Conservation (phyloP, 2,329 filamentous ascomycete species). For the Polytolypa hystricis region DNA sequence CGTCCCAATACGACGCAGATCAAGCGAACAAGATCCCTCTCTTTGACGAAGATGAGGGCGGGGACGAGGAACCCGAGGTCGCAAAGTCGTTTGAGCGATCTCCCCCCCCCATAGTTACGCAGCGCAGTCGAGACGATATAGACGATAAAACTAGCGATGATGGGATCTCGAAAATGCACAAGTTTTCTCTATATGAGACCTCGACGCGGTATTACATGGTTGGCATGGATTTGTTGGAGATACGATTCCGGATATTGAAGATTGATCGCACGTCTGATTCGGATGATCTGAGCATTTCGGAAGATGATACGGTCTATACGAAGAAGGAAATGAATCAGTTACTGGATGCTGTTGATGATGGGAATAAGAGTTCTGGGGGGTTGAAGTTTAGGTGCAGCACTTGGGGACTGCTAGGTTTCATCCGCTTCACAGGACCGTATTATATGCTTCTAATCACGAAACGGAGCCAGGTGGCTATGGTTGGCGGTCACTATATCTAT, state of each 20-base stretch:
- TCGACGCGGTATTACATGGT: constrained; percentile 88
- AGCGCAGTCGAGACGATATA: constrained; percentile 25
- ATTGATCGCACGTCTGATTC: constrained; percentile 80
- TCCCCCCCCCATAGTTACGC: constrained; percentile 26
- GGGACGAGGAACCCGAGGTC: constrained; percentile 34
- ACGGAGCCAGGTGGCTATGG: constrained; percentile 87
- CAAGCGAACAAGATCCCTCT: constrained; percentile 18
- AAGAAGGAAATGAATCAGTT: constrained; percentile 86
- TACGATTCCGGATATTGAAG: constrained; percentile 80
- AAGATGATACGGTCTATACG: constrained; percentile 91
- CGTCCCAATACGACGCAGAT: constrained; percentile 20
- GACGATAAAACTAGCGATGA: constrained; percentile 26
- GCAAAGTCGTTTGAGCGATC: constrained; percentile 36
- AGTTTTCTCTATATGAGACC: constrained; percentile 96
- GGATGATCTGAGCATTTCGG: constrained; percentile 69
- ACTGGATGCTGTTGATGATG: constrained; percentile 89
- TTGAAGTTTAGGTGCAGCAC: constrained; percentile 80
- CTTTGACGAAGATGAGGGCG: constrained; percentile 26
- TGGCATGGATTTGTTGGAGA: constrained; percentile 81
- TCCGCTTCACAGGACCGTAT: constrained; percentile 87
- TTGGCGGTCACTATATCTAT: constrained; percentile 92
- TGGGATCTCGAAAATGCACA: constrained; percentile 63
- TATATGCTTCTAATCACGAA: constrained; percentile 98
- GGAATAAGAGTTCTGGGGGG: constrained; percentile 81
- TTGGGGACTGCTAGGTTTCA: constrained; percentile 91